Conservation (phyloP, 192 early-diverging fungal species). For the Podochytrium sp. region DNA sequence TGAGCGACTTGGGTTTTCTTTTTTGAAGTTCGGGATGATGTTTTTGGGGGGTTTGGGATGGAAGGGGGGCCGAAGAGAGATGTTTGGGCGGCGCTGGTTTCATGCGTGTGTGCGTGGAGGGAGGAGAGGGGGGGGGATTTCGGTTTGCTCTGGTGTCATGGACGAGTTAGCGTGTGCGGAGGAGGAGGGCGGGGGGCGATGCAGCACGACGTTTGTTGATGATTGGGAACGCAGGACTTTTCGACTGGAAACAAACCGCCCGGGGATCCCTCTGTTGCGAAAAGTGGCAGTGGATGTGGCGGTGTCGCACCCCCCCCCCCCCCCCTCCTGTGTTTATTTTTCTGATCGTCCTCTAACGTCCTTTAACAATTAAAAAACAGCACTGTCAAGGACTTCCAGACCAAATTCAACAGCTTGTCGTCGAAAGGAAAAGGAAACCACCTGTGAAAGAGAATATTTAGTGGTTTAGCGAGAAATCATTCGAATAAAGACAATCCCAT, state of each 20-base stretch:
- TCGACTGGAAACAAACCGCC: neutral
- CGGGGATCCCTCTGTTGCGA: neutral
- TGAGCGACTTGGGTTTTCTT: neutral
- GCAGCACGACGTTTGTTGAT: neutral
- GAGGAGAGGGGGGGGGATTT: too few relatives aligned
- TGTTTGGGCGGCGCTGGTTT: too few relatives aligned
- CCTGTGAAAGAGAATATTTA: too few relatives aligned
- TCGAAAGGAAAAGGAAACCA: constrained; percentile 17
- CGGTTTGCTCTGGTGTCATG: neutral
- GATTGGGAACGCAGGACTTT: neutral
- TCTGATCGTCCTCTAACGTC: neutral
- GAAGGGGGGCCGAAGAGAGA: too few relatives aligned
- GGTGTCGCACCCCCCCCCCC: neutral
- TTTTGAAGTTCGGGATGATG: neutral
- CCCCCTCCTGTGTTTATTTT: neutral
- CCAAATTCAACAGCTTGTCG: neutral
- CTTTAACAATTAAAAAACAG: neutral
- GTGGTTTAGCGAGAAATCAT: too few relatives aligned
- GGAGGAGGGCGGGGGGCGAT: neutral
- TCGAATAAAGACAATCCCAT: too few relatives aligned
- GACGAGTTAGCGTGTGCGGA: neutral
- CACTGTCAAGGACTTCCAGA: constrained; percentile 8
- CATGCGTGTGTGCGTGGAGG: too few relatives aligned
- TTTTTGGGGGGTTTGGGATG: too few relatives aligned
- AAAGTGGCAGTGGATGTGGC: neutral